Conservation (phyloP, 2,329 filamentous ascomycete species). For the Gaeumannomyces sp. region DNA sequence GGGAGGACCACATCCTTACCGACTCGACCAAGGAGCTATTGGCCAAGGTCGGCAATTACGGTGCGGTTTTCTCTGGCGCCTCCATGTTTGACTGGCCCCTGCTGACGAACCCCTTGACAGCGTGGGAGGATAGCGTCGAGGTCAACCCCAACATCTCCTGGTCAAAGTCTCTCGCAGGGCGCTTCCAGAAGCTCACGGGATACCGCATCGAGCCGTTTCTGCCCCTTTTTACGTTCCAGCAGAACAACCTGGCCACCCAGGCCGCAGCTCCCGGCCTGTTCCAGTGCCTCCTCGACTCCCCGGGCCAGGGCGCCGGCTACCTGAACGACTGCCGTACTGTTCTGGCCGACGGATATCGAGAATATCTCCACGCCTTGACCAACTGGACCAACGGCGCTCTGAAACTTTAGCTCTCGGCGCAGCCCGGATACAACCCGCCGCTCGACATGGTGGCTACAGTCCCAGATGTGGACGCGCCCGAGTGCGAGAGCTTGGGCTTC, state of each 20-base stretch:
- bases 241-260: too few relatives aligned
- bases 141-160: constrained; percentile 27
- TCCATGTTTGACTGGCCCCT: too few relatives aligned
- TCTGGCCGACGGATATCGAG: constrained; percentile 12
- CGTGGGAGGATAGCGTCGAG: constrained; percentile 30
- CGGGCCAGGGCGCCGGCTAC: constrained; percentile 13
- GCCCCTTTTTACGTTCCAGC: constrained; percentile 21
- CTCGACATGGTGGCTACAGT: constrained; percentile 35
- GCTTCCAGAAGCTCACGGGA: constrained; percentile 25
- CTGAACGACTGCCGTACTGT: constrained; percentile 19
- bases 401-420: constrained; percentile 29
- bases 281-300: not conserved
- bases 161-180: constrained; percentile 25
- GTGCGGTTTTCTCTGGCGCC: too few relatives aligned
- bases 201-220: constrained; percentile 28
- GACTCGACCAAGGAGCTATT: constrained; percentile 25
- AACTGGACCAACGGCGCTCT: constrained; percentile 26
- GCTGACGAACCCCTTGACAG: not conserved
- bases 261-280: too few relatives aligned
- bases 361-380: constrained; percentile 25
- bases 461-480: constrained; percentile 31
- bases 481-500: constrained; percentile 34
- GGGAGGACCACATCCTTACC: constrained; percentile 30
- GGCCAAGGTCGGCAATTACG: constrained; percentile 27
- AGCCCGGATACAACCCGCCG: constrained; percentile 34